Conservation (phyloP, 257 asterid species). For the Dorcoceras hygrometricum region DNA sequence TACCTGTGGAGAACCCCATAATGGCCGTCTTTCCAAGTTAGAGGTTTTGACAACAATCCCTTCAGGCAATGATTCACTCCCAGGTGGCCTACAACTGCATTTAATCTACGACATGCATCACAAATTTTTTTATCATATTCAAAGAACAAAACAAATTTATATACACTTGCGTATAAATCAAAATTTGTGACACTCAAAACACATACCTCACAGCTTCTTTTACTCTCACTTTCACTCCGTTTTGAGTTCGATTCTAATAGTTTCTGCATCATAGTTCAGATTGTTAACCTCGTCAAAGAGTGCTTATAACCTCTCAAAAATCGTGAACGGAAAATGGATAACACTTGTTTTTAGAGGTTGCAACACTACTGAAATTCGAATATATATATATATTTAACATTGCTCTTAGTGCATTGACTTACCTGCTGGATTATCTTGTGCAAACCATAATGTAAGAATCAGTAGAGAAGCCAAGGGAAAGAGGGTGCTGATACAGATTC, state of each 20-base stretch:
- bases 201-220: not conserved
- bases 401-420: not conserved
- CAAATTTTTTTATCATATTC: slow-evolving; percentile 4
- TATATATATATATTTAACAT: too few relatives aligned
- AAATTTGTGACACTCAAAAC: not conserved
- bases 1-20: slow-evolving; percentile 91
- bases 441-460: not conserved
- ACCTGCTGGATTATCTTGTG: not conserved
- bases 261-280: not conserved
- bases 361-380: too few relatives aligned
- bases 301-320: too few relatives aligned
- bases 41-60: slow-evolving; percentile 66
- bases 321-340: too few relatives aligned
- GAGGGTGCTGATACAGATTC: not conserved
- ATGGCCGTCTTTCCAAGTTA: slow-evolving; percentile 70
- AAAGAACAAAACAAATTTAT: not conserved
- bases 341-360: too few relatives aligned
- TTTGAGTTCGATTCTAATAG: not conserved
- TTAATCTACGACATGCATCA: slow-evolving; percentile 43
- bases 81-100: slow-evolving; percentile 51
- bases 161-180: too few relatives aligned
- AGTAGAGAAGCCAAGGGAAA: not conserved
- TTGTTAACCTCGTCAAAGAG: not conserved
- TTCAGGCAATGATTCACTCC: slow-evolving; percentile 68
- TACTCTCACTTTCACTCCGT: not conserved